Base-by-base conservation (phyloP, 768 basidiomycete species). In the Mrakia frigida region DNA sequence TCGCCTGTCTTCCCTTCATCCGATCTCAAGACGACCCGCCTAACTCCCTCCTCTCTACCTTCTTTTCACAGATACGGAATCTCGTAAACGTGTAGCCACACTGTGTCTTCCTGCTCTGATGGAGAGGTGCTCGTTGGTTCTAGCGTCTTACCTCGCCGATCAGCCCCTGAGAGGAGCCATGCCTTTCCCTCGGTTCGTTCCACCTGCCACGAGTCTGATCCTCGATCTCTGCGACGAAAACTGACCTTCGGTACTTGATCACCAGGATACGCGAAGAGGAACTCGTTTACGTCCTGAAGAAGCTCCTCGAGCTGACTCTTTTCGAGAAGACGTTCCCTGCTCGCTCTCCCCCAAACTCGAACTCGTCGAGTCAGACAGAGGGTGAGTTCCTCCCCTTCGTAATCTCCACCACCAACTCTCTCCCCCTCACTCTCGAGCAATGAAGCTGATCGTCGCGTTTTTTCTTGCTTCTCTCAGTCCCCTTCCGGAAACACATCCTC, bases 261-360 rank as follows among this genome's bases (percentile, higher is more conserved):
- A 33, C 6, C 76, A 94, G 94, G 74, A 88, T 89, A 0, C 87
- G 93, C 35, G 94, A 98, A 82, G 93, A 96, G 80, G 96, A 98
- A 80, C 81, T 98, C 21, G 82, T 95, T 1, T 96, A 94, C 81
- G 87, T 94, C 37, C 84, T 98, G 18, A 88, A 88, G 59, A 92
- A 92, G 78, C 84, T 98, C n/a, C 85, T 88, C 18, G 86, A 87
- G 50, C 84, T 94, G 31, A 86, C 86, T n/a, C 83, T 97, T 1
- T 78, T 75, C 70, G 71, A 70, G 31, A 73, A 23, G 9, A 18
- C 59, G 33, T 70, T 39, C 37, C n/a, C 14, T 91, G 89, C 88
- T 85, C 89, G 18, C 91, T 21, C 46, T 33, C 41, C 69, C 2
- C 41, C 68, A 23, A 2, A 21, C 9, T n/a, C 68, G 6, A 35